Base-by-base conservation (phyloP, 139 green algal genomes). In the Diplosphaera chodatii region DNA sequence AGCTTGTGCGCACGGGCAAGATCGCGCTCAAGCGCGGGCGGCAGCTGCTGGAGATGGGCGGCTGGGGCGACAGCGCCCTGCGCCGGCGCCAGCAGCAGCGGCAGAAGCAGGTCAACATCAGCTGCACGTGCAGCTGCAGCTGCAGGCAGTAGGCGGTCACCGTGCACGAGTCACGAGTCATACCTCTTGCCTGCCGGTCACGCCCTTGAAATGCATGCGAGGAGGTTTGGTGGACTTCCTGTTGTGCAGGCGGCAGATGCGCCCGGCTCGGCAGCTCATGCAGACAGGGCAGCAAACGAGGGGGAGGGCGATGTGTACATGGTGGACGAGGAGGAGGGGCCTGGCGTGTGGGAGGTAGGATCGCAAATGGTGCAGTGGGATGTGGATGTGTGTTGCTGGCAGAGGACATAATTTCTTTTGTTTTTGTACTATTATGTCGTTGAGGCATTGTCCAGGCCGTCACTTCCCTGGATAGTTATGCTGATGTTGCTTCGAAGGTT, bases 1-100 rank as follows among this genome's bases (percentile, higher is more conserved):
- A 98, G 84, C 65, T 98, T 21, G 88, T 88, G 23, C 81, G 94
- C n/a, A 98, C 94, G 1, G 94, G 94, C 59, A 92, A 88, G 74
- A 93, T 97, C 77, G 84, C 84, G 32, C 82, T 97, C 32, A 92
- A 91, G 75, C 82, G 91, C 18, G 91, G 91, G 2, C 87, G 87
- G 68, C 59, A 81, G 25, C 79, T 90, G 73, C 76, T 92, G 73
- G 77, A 89, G 68, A 73, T 76, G 40, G 74, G 77, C 22, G 67
- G 73, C 64, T 84, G 78, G 74, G 75, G 76, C 25, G 76, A 70
- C 20, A 66, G 69, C 40, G 15, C 37, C 20, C 13, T 20, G 3
- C 33, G 32, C 6, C 33, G 66, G 48, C 34, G 8, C 23, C 67
- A 67, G 34, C 70, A 15, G 56, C 28, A 34, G 56, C 40, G 25